phyloP scores from a whole-genome alignment of 164 flowering plant genomes.

The Saururus chinensis region DNA sequence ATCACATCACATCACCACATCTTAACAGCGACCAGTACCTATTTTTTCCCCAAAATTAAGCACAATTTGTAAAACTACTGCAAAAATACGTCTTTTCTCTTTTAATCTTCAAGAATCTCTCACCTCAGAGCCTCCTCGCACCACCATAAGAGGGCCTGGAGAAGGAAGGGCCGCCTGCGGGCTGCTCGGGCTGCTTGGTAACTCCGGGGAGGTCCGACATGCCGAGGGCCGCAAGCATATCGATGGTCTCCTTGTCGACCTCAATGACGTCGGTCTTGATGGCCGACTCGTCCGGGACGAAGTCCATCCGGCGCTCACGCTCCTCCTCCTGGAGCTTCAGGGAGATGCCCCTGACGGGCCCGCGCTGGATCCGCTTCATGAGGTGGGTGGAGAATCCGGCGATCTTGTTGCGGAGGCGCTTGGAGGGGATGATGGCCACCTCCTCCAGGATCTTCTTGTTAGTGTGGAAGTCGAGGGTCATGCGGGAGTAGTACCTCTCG shows the following conservation, averaged over 20 bases:
- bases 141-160: constrained; percentile 4
- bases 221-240: constrained; percentile 52
- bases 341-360: constrained; percentile 68
- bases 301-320: constrained; percentile 73
- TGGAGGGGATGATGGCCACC: constrained; percentile 65
- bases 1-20: too few relatives aligned
- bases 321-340: constrained; percentile 76
- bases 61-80: too few relatives aligned
- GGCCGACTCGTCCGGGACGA: constrained; percentile 63
- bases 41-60: too few relatives aligned
- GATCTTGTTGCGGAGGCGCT: constrained; percentile 76
- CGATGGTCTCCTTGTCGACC: constrained; percentile 67
- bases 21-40: too few relatives aligned
- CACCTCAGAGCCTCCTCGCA: constrained; percentile 6
- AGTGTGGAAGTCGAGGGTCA: constrained; percentile 77
- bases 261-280: constrained; percentile 41
- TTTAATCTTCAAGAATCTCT: neutral
- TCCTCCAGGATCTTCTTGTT: constrained; percentile 74
- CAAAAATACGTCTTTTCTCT: too few relatives aligned
- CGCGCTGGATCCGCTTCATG: constrained; percentile 70
- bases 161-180: constrained; percentile 3
- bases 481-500: constrained; percentile 61
- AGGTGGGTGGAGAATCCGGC: constrained; percentile 74
- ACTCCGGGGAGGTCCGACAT: constrained; percentile 57
- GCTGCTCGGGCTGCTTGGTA: constrained; percentile 24